Base-by-base conservation (phyloP, 352 stramenopile species). In the Pythium aquatile region DNA sequence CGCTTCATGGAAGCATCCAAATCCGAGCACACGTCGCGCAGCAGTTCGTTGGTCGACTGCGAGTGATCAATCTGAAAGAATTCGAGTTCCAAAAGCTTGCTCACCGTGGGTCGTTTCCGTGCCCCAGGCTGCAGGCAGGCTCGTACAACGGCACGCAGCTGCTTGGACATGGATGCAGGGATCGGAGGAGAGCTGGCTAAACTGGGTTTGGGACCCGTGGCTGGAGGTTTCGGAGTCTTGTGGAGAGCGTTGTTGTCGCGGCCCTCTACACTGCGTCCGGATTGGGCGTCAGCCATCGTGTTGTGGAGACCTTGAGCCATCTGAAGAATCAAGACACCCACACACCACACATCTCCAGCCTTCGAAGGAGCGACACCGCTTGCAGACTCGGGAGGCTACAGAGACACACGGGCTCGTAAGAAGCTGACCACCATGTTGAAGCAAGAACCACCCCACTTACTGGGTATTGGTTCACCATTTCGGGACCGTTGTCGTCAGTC, bases 31-130 rank as follows among this genome's bases (percentile, higher is more conserved):
- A 89, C 76, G 3, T 77, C 74, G 0, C 70, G 78, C n/a, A 88
- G 68, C 7, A 86, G 77, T 28, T 85, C 75, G 35, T 82, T 80
- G 0, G 78, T 82, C 28, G 73, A 79, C 17, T 84, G 69, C 0
- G 59, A 66, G 14, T 74, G 69, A 35, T 88, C 69, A n/a, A 90
- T 66, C 8, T 74, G 75, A 58, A 90, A 88, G 54, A 90, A 90
- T 0, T 68, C 56, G 60, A 81, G 69, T 20, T 62, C 46, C 4
- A 75, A 56, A 0, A 92, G 54, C 29, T 82, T 58, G 1, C 73
- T 30, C 0, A 73, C 62, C 1, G 61, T 61, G 17, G 72, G 42
- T 8, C 81, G 78, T 32, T 84, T 76, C 26, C 78, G 77, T 5
- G 79, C 68, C 17, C 74, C 68, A 4, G 42, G 64, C 20, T 83